phyloP scores from a whole-genome alignment of 768 basidiomycete species.

The Epithele typhae region DNA sequence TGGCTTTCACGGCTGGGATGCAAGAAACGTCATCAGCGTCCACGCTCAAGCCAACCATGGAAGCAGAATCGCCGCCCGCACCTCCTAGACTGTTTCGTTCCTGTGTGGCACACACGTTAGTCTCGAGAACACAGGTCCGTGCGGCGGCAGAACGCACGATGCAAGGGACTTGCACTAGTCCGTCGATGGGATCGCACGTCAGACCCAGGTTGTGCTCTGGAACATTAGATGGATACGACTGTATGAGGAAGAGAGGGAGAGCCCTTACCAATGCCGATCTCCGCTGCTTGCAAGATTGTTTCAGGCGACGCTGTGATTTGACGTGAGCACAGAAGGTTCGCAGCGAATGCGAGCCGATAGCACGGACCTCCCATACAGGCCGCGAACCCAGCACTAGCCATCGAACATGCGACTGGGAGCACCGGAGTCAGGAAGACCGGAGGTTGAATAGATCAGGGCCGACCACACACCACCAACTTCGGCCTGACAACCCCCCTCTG shows the following conservation, averaged over 20 bases:
- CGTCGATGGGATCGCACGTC: slow-evolving; percentile 93
- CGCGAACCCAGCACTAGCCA: slow-evolving; percentile 92
- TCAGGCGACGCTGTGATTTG: slow-evolving; percentile 61
- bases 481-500: slow-evolving; percentile 93
- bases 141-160: slow-evolving; percentile 56
- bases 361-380: slow-evolving; percentile 85
- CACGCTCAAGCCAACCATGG: background rate
- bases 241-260: background rate
- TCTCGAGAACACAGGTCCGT: slow-evolving; percentile 2
- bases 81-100: slow-evolving; percentile 87
- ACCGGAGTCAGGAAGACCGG: background rate
- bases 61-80: slow-evolving; percentile 23
- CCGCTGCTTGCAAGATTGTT: slow-evolving; percentile 70
- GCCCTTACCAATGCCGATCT: slow-evolving; percentile 79
- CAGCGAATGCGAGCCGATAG: background rate
- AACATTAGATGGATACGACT: background rate
- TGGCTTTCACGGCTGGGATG: slow-evolving; percentile 75
- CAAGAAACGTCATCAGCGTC: background rate
- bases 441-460: background rate
- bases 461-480: slow-evolving; percentile 87
- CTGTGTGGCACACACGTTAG: slow-evolving; percentile 30
- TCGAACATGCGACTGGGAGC: slow-evolving; percentile 81
- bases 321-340: slow-evolving; percentile 4
- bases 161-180: slow-evolving; percentile 92
- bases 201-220: slow-evolving; percentile 82